Percentiles rank a stretch among this genome's conserved stretches.
These are phyloP conservation scores for Gaeumannomyces tritici DNA, from an alignment of 2,329 filamentous ascomycete species.

Conservation along the genomic window DNA sequence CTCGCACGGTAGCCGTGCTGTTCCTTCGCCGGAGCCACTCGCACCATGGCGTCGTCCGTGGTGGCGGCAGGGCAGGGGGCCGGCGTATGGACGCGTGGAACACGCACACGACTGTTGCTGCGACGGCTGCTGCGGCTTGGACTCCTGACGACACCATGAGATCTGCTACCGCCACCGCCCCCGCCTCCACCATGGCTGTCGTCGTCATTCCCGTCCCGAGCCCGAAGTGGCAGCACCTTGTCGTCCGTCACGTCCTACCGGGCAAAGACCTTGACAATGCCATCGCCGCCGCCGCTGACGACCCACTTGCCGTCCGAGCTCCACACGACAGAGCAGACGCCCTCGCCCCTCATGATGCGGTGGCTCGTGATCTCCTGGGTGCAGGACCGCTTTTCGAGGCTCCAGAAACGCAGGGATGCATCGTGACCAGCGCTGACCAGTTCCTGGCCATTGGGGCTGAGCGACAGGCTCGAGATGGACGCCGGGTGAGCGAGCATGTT, in stretches of 20 bases:
- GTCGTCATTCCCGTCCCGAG: background rate
- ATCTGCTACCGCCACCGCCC: background rate
- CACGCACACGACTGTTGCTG: background rate
- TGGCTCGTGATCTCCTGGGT: conserved; percentile 93
- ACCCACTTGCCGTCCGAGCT: conserved; percentile 92
- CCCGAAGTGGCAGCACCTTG: background rate
- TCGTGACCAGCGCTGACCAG: conserved; percentile 95
- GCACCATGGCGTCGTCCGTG: background rate
- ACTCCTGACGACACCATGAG: background rate
- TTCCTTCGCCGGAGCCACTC: background rate
- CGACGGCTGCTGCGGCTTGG: background rate
- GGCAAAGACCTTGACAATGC: conserved; percentile 86
- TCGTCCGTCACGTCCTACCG: conserved; percentile 24
- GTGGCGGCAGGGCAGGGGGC: background rate
- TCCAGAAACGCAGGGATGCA: conserved; percentile 93
- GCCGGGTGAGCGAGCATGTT: conserved; percentile 96
- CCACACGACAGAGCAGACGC: conserved; percentile 91
- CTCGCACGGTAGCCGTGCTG: background rate
- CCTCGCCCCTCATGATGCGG: conserved; percentile 89
- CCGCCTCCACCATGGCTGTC: background rate
- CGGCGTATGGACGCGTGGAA: background rate
- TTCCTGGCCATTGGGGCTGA: conserved; percentile 89
- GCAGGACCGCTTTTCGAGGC: conserved; percentile 87
- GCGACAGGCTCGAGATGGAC: conserved; percentile 80
- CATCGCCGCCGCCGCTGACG: conserved; percentile 88